These are phyloP conservation scores for Epichloe festucae DNA, from an alignment of 2,329 filamentous ascomycete genomes.

Conservation along the genomic window DNA sequence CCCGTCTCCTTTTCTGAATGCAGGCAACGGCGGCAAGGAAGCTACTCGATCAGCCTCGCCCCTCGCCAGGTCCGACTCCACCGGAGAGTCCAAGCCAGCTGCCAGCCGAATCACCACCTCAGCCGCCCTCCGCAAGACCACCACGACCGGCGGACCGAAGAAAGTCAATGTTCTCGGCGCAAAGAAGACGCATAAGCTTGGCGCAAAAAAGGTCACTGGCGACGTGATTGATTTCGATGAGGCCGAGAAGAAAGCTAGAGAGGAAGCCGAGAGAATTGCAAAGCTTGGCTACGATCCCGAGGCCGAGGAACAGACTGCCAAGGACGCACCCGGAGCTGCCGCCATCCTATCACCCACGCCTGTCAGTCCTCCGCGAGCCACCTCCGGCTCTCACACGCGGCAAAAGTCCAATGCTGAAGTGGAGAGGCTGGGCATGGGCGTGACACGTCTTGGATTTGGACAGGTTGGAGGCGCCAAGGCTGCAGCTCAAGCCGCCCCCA, in stretches of 20 bases:
- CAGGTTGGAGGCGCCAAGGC: conserved; percentile 58
- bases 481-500: conserved; percentile 36
- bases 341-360: conserved; percentile 63
- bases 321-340: conserved; percentile 38
- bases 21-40: conserved; percentile 54
- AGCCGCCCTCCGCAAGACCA: conserved; percentile 67
- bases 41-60: conserved; percentile 72
- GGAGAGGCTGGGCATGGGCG: conserved; percentile 81
- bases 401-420: conserved; percentile 64
- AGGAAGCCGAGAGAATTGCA: conserved; percentile 90
- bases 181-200: conserved; percentile 75
- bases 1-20: conserved; percentile 79
- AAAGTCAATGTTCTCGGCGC: conserved; percentile 78
- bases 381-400: conserved; percentile 41
- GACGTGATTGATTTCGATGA: conserved; percentile 91
- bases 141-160: conserved; percentile 49
- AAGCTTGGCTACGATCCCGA: conserved; percentile 94
- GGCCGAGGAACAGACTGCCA: conserved; percentile 51
- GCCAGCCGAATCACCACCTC: conserved; percentile 65
- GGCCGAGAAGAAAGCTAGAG: conserved; percentile 91
- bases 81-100: conserved; percentile 42
- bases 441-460: conserved; percentile 75
- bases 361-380: conserved; percentile 49
- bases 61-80: conserved; percentile 48
- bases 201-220: conserved; percentile 76